Evolutionary conservation across 352 stramenopile species (phyloP), one percentile per base, ranked within the genome.

Genomic region (Globisporangium ultimum): DNA sequence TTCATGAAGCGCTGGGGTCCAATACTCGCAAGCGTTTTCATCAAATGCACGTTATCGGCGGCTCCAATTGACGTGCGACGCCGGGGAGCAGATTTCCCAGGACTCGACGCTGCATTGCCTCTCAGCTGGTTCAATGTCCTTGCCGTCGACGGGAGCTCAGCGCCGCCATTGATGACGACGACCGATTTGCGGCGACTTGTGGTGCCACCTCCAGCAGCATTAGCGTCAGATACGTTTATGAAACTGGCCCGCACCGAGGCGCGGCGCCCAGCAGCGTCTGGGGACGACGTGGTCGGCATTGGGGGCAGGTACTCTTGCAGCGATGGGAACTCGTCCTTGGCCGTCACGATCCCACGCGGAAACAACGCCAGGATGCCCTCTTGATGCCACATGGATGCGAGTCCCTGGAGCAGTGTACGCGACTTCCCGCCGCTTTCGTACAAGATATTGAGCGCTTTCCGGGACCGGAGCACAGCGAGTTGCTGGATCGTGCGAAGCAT

Each of bases 401-500:
- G 60, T 0, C 78, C 78, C 53, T 91, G 81, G 3, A 91, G 60
- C 7, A 91, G 51, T 5, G 81, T 89, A 0, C 78, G 64, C 0
- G 76, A 82, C 54, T 87, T 89, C 13, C 64, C 72, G 9, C 70
- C 74, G 18, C 64, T 85, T 52, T 89, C 81, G 34, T 74, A 83
- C 1, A 91, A 47, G 0, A 88, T 53, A 3, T 67, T 76, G 3
- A 87, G 59, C 0, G 76, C 81, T 55, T 91, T 91, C 17, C 74
- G 66, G 15, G 80, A 87, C 11, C 68, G 64, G 13, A 91, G 53
- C 3, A 61, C 58, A 0, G 73, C 73, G 11, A 91, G 72, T 52
- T 88, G 72, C 10, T 71, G 61, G 22, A 86, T 81, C 5, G 81
- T 89, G 3, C 71, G 71, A 48, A 91, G 60, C 56, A 84, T 72